These are phyloP conservation scores for Fusarium equiseti DNA, from an alignment of 2,329 filamentous ascomycete genomes.

Conservation along the genomic window DNA sequence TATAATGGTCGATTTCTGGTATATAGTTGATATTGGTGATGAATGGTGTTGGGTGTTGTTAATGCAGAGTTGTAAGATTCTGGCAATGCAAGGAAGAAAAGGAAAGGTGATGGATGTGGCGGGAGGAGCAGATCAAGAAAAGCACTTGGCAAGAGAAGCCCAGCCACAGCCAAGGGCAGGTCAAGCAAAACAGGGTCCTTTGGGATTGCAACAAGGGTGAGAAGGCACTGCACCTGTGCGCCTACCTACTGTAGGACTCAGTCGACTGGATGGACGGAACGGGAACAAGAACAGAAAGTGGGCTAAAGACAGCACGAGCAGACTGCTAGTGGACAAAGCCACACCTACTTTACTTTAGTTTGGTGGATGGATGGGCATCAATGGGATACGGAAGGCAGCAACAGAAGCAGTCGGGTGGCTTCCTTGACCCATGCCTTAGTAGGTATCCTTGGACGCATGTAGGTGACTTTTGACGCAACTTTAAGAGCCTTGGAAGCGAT, in stretches of 20 bases:
- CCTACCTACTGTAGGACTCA: neutral
- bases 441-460: neutral
- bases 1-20: slow-evolving; percentile 4
- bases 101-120: slow-evolving; percentile 26
- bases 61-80: slow-evolving; percentile 10
- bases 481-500: neutral
- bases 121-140: slow-evolving; percentile 27
- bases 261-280: slow-evolving; percentile 8
- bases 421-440: slow-evolving; percentile 14
- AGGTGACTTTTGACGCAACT: slow-evolving; percentile 5
- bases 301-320: slow-evolving; percentile 17
- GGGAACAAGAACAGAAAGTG: slow-evolving; percentile 22
- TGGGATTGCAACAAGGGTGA: slow-evolving; percentile 29
- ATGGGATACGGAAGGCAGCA: slow-evolving; percentile 38
- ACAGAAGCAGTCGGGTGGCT: slow-evolving; percentile 19
- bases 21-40: slow-evolving; percentile 2
- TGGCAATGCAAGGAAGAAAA: slow-evolving; percentile 26
- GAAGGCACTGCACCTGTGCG: neutral
- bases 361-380: slow-evolving; percentile 41
- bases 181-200: slow-evolving; percentile 42
- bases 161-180: slow-evolving; percentile 25
- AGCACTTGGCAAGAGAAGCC: slow-evolving; percentile 17
- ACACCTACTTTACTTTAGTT: slow-evolving; percentile 24
- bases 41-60: neutral
- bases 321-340: slow-evolving; percentile 16